Base-by-base conservation (phyloP, 768 basidiomycete genomes). In the Tubosaeta brunneosetosa region DNA sequence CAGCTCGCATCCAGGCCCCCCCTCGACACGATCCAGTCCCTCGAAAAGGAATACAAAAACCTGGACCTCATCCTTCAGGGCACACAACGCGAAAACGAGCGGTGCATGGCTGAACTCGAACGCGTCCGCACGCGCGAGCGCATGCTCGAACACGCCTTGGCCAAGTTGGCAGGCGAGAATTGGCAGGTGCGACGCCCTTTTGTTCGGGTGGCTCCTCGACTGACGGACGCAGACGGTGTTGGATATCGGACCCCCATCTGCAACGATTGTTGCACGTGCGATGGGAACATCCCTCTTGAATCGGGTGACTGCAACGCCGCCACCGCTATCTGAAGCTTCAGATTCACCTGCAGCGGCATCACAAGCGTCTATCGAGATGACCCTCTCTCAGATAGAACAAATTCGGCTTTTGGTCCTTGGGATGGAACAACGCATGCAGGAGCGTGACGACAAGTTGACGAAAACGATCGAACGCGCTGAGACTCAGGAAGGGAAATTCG, bases 1-100 rank as follows among this genome's bases (percentile, higher is more conserved):
- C 83, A 86, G 55, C 78, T 91, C 5, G 74, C 80, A 0, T 73
- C 82, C 48, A 76, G 89, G 12, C 89, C 89, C 12, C 82, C 88
- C 5, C 53, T 84, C 34, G 86, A 90, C 55, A 71, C 71, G 0
- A 73, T 91, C 26, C 83, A 88, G 53, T 76, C 75, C 33, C 68
- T 91, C 31, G 76, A 86, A 66, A 84, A 81, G 61, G 90, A 91
- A 58, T 83, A 84, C 60, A 82, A 82, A 59, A 85, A 87, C 52
- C 72, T 91, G 1, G 90, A 91, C 36, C 73, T 92, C 16, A 73
- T 92, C 3, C 69, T 91, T 0, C 81, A 87, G 53, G 90, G 89
- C 0, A 91, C 90, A 0, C 88, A 91, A 57, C 73, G 88, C 46
- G 91, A 93, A 72, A 93, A 93, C 61, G 89, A 91, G 59, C 76